Percentiles rank a stretch among this genome's conserved stretches.
Conservation (phyloP, 768 basidiomycete species). For the Gloeophyllum trabeum region DNA sequence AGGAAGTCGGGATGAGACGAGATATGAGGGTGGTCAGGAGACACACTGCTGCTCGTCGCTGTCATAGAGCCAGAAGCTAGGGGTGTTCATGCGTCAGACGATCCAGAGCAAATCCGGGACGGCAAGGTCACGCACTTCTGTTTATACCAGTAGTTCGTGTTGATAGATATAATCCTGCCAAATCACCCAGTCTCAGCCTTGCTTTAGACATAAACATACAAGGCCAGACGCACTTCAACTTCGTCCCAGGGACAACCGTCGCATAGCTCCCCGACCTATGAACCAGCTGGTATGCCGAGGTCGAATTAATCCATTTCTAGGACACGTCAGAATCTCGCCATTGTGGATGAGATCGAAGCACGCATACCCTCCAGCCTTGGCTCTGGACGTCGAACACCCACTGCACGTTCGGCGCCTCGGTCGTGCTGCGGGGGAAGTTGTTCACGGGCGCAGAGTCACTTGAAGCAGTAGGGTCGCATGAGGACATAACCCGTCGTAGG, state of each 20-base stretch:
- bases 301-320: conserved; percentile 34
- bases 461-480: no score
- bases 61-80: conserved; percentile 52
- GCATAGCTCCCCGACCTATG: conserved; percentile 48
- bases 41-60: conserved; percentile 32
- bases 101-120: no score
- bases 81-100: no score
- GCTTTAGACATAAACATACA: background rate
- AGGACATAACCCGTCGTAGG: no score
- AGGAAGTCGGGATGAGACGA: conserved; percentile 1
- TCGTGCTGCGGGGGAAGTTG: conserved; percentile 38
- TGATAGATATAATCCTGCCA: conserved; percentile 44
- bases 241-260: conserved; percentile 32
- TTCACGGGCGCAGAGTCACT: conserved; percentile 53
- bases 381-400: conserved; percentile 48
- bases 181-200: background rate
- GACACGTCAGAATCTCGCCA: background rate
- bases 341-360: background rate
- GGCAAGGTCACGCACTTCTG: conserved; percentile 33
- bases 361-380: conserved; percentile 33
- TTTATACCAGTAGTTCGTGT: conserved; percentile 53
- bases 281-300: conserved; percentile 29
- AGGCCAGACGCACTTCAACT: conserved; percentile 24
- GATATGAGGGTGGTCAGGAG: background rate
- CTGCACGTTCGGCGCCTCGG: conserved; percentile 25